These are phyloP conservation scores for Pisolithus albus DNA, from an alignment of 768 basidiomycete species.

Conservation along the genomic window DNA sequence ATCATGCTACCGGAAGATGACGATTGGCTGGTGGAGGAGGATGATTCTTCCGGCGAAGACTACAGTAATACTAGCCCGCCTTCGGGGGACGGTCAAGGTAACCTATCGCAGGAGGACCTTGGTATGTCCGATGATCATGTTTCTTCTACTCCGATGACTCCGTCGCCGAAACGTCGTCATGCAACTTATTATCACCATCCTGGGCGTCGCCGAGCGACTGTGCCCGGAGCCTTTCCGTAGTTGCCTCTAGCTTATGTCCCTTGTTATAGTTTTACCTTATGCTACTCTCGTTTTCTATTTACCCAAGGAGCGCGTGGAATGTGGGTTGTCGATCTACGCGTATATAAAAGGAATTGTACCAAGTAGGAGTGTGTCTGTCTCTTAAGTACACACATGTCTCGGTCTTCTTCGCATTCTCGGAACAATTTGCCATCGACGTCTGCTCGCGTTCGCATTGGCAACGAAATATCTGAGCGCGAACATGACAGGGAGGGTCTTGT, in stretches of 20 bases:
- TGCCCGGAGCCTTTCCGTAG: conserved; percentile 54
- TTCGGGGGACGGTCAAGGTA: conserved; percentile 12
- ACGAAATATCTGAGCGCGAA: conserved; percentile 11
- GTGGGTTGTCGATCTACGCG: too few species aligned
- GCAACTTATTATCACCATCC: conserved; percentile 86
- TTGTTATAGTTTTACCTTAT: conserved; percentile 4
- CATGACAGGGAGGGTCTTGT: conserved; percentile 20
- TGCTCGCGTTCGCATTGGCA: conserved; percentile 17
- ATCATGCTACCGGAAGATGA: conserved; percentile 79
- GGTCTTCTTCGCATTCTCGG: conserved; percentile 20
- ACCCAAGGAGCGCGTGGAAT: too few species aligned
- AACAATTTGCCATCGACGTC: conserved; percentile 7
- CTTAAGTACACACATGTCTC: conserved; percentile 15
- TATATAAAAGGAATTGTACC: too few species aligned
- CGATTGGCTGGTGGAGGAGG: conserved; percentile 56
- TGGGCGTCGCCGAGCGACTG: conserved; percentile 45
- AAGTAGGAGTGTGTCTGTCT: too few species aligned
- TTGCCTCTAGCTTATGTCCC: conserved; percentile 11
- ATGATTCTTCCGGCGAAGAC: conserved; percentile 39
- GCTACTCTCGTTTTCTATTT: too few species aligned
- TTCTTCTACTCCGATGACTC: conserved; percentile 19
- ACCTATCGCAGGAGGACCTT: conserved; percentile 21
- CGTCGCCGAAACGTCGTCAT: conserved; percentile 51
- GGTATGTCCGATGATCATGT: background rate
- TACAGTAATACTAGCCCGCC: conserved; percentile 30